These are phyloP conservation scores for Dillenia turbinata DNA, from an alignment of 164 flowering plant genomes.

Conservation along the genomic window DNA sequence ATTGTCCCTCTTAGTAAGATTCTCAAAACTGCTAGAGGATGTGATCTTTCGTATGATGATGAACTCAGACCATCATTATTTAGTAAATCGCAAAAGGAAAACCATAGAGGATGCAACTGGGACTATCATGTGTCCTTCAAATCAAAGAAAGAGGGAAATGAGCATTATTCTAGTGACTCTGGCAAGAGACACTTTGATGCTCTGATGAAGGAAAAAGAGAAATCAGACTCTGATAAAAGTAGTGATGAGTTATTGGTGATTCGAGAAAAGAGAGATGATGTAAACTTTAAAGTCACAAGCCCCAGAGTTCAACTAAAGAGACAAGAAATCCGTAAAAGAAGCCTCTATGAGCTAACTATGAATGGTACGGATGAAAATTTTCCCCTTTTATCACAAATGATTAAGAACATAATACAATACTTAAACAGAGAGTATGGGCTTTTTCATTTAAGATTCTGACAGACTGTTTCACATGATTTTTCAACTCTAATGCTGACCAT, in stretches of 20 bases:
- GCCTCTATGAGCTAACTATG: conserved; percentile 40
- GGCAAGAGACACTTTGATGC: conserved; percentile 10
- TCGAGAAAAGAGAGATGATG: conserved; percentile 12
- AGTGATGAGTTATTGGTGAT: conserved; percentile 11
- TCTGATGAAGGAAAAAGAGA: conserved; percentile 12
- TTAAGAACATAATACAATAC: too few species aligned
- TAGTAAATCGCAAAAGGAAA: conserved; percentile 14
- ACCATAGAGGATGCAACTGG: conserved; percentile 7
- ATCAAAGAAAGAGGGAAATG: conserved; percentile 19
- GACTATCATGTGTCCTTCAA: conserved; percentile 3
- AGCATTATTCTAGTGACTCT: conserved; percentile 2
- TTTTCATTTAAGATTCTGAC: too few species aligned
- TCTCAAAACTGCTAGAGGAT: conserved; percentile 36
- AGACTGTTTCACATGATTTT: too few species aligned
- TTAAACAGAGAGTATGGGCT: too few species aligned
- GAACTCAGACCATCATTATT: conserved; percentile 11
- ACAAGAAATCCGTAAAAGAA: conserved; percentile 49
- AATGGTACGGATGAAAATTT: conserved; percentile 20
- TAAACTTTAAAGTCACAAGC: conserved; percentile 4
- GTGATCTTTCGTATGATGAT: conserved; percentile 13
- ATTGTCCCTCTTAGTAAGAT: conserved; percentile 43
- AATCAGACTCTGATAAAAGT: conserved; percentile 5
- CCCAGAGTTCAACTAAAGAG: conserved; percentile 18
- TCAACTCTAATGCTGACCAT: too few species aligned
- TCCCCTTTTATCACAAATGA: too few species aligned